A percentile compares a stretch with the other conserved stretches of the same genome.
phyloP scores from a whole-genome alignment of 1,284 basidiomycete species.

The Wallemia ichthyophaga region DNA sequence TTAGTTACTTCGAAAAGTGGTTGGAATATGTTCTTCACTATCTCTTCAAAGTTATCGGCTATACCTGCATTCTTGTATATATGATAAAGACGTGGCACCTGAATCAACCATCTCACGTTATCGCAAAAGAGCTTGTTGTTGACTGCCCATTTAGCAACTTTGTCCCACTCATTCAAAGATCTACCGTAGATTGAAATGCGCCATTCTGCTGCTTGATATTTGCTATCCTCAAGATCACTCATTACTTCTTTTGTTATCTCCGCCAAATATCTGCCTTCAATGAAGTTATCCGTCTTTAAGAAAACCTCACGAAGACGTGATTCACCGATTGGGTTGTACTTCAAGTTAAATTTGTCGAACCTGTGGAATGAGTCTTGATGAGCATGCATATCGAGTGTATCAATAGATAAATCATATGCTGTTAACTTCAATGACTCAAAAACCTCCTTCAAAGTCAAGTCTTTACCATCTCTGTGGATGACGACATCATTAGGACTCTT shows the following conservation, averaged over 20 bases:
- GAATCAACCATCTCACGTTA: constrained; percentile 93
- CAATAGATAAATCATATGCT: constrained; percentile 93
- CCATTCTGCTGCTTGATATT: constrained; percentile 89
- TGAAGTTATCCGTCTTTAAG: constrained; percentile 87
- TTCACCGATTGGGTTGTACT: constrained; percentile 85
- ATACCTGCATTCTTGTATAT: constrained; percentile 76
- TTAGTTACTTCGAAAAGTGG: constrained; percentile 91
- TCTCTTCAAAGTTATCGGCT: constrained; percentile 63
- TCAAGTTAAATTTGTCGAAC: constrained; percentile 82
- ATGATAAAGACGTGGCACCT: constrained; percentile 81
- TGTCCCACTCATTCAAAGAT: constrained; percentile 61
- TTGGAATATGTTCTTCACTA: constrained; percentile 72
- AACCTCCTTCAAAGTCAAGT: constrained; percentile 70
- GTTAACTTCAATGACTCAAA: constrained; percentile 83
- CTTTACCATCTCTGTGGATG: constrained; percentile 70
- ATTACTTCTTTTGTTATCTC: constrained; percentile 87
- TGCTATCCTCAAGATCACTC: constrained; percentile 84
- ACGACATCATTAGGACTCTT: constrained; percentile 59
- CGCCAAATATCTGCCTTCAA: constrained; percentile 71
- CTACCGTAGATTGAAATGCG: constrained; percentile 81
- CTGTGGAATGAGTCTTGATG: constrained; percentile 90
- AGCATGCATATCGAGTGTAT: constrained; percentile 97
- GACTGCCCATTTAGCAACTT: constrained; percentile 86
- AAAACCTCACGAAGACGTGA: constrained; percentile 89
- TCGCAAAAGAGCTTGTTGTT: constrained; percentile 78